These are phyloP conservation scores for Exidia glandulosa DNA, from an alignment of 768 basidiomycete species.

Conservation along the genomic window DNA sequence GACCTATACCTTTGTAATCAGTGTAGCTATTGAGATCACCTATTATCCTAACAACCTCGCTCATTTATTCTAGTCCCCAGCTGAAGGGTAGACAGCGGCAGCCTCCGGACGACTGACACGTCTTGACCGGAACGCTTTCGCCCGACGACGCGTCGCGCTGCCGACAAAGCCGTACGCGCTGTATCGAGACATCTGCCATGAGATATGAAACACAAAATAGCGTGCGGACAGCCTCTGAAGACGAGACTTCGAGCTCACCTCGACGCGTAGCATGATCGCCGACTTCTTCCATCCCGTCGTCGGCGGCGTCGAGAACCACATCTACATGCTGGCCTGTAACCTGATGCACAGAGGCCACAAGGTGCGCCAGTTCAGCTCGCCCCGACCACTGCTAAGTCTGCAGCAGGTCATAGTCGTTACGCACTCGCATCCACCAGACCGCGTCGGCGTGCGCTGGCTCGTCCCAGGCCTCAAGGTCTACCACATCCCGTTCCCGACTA, in stretches of 20 bases:
- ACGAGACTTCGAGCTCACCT: neutral
- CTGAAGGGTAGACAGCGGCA: too few species aligned
- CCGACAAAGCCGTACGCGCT: too few species aligned
- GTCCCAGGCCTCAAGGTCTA: conserved; percentile 85
- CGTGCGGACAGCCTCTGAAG: neutral
- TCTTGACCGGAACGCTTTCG: too few species aligned
- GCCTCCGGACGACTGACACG: too few species aligned
- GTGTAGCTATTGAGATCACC: too few species aligned
- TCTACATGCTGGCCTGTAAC: conserved; percentile 81
- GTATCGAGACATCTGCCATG: too few species aligned
- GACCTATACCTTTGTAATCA: too few species aligned
- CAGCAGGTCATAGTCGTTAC: conserved; percentile 85
- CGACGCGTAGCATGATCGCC: conserved; percentile 74
- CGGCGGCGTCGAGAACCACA: conserved; percentile 94
- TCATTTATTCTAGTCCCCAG: too few species aligned
- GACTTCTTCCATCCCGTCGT: conserved; percentile 95
- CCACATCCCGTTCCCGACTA: conserved; percentile 80
- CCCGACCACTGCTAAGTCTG: neutral
- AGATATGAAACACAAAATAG: neutral
- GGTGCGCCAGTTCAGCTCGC: conserved; percentile 27
- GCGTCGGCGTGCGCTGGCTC: conserved; percentile 85
- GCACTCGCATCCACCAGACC: conserved; percentile 77
- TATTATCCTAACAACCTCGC: too few species aligned
- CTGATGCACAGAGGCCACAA: conserved; percentile 79
- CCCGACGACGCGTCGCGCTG: too few species aligned